Conservation (phyloP, 2,329 filamentous ascomycete species). For the Lasiodiplodia gonubiensis region DNA sequence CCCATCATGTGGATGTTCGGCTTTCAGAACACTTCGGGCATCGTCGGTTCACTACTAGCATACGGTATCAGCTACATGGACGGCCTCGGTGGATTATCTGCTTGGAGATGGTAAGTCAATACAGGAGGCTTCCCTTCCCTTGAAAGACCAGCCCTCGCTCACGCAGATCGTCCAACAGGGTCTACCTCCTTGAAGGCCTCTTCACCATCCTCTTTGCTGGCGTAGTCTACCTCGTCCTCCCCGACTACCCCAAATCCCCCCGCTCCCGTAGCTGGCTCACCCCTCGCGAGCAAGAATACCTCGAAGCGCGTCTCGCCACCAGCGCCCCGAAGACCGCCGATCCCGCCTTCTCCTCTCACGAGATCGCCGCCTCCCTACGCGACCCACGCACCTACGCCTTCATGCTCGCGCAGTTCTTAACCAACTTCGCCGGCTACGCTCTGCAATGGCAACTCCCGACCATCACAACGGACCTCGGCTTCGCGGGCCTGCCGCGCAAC, state of each 20-base stretch:
- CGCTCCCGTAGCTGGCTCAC: slow-evolving; percentile 48
- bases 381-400: slow-evolving; percentile 47
- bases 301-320: slow-evolving; percentile 47
- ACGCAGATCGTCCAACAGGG: slow-evolving; percentile 34
- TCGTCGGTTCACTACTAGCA: slow-evolving; percentile 40
- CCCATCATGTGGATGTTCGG: slow-evolving; percentile 45
- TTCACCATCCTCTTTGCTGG: slow-evolving; percentile 49
- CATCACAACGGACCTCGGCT: slow-evolving; percentile 51
- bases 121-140: not conserved
- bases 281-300: slow-evolving; percentile 48
- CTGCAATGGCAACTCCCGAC: slow-evolving; percentile 52
- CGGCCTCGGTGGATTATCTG: slow-evolving; percentile 32
- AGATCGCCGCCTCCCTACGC: slow-evolving; percentile 45
- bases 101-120: slow-evolving; percentile 33
- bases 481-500: slow-evolving; percentile 51
- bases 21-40: slow-evolving; percentile 41
- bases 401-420: slow-evolving; percentile 45
- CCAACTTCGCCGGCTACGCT: slow-evolving; percentile 52
- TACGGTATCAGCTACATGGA: slow-evolving; percentile 36
- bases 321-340: slow-evolving; percentile 49
- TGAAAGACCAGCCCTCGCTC: not conserved
- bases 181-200: slow-evolving; percentile 54
- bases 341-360: slow-evolving; percentile 42
- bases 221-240: slow-evolving; percentile 48
- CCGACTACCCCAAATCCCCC: slow-evolving; percentile 53